Evolutionary conservation across 306 rosid species (phyloP), one percentile per base, ranked within the genome.

Genomic region (Leucaena leucocephala): DNA sequence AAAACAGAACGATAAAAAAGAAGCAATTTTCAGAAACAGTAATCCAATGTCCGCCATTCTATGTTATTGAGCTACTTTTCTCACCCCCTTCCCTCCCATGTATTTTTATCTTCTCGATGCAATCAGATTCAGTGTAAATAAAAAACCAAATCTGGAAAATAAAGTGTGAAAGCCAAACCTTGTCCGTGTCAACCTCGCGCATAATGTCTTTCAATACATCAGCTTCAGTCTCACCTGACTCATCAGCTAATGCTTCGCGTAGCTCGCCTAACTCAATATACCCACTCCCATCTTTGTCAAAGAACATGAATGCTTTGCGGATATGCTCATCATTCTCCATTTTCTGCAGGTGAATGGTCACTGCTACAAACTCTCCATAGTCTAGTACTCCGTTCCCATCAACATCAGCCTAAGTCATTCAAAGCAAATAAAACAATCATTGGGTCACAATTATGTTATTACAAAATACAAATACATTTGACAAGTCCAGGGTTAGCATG

Each of bases 331-430:
- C 99, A 33, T 96, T 90, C 89, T 96, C 99, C 99, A 96, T 90
- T 81, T 79, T 93, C 85, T 96, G 99, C 88, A 96, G 82, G 90
- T 93, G 99, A 80, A 96, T 96, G n/a, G 98, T 96, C 67, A 96
- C 99, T 65, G 99, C 98, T 71, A 94, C 99, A 82, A 96, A 96
- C 84, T 96, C 99, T 57, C 98, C 97, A 58, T 96, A 96, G 90
- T 96, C 98, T 82, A 96, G 90, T 45, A 91, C 92, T 76, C 99
- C 99, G 81, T 96, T 96, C 82, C 99, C 96, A 80, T 96, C 96
- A 73, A 96, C 99, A 86, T 96, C 99, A 78, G 99, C 99, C 99
- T 96, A 77, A 27, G 70, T 5, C 73, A 64, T 70, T 59, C 58
- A 72, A 17, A 77, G 22, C 57, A 85, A 69, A 68, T 42, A 86